Evolutionary conservation across 768 basidiomycete genomes (phyloP).

Genomic region (Mycena belliarum): DNA sequence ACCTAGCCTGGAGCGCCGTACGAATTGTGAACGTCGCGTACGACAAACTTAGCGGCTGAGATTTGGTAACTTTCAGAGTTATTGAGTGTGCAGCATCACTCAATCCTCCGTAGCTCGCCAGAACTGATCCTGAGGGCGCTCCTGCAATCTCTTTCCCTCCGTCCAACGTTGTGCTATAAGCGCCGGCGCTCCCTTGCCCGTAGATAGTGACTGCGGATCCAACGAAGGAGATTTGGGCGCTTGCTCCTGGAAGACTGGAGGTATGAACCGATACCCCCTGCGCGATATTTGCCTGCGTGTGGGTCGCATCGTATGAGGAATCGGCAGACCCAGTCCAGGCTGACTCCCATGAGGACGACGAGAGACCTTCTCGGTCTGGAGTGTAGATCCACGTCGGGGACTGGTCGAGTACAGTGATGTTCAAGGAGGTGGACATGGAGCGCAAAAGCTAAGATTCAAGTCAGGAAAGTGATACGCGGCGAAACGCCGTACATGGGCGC

Average conservation of each 20-base stretch:
- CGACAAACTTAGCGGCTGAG: constrained; percentile 12
- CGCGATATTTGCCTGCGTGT: constrained; percentile 6
- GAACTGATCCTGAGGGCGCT: constrained; percentile 5
- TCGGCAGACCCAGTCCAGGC: constrained; percentile 20
- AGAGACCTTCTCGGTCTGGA: constrained; percentile 19
- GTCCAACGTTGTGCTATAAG: constrained; percentile 22
- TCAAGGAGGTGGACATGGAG: constrained; percentile 11
- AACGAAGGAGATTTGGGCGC: constrained; percentile 15
- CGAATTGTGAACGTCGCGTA: constrained; percentile 19
- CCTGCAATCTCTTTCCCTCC: background rate
- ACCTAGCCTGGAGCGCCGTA: background rate
- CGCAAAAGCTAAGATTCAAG: background rate
- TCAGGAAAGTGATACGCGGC: constrained; percentile 14
- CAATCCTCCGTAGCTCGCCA: constrained; percentile 19
- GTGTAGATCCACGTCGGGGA: constrained; percentile 6
- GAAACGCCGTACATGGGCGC: background rate
- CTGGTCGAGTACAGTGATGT: constrained; percentile 22
- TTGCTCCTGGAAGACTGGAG: constrained; percentile 18
- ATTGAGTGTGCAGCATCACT: constrained; percentile 19
- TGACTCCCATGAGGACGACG: constrained; percentile 12
- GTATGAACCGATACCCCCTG: constrained; percentile 18
- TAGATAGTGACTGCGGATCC: constrained; percentile 14
- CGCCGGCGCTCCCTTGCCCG: constrained; percentile 10
- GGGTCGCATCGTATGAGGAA: constrained; percentile 17
- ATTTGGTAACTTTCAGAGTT: constrained; percentile 13